A percentile compares a stretch with the other conserved stretches of the same genome.
Conservation (phyloP, 495 filamentous ascomycete species). For the Parmelia sp. region DNA sequence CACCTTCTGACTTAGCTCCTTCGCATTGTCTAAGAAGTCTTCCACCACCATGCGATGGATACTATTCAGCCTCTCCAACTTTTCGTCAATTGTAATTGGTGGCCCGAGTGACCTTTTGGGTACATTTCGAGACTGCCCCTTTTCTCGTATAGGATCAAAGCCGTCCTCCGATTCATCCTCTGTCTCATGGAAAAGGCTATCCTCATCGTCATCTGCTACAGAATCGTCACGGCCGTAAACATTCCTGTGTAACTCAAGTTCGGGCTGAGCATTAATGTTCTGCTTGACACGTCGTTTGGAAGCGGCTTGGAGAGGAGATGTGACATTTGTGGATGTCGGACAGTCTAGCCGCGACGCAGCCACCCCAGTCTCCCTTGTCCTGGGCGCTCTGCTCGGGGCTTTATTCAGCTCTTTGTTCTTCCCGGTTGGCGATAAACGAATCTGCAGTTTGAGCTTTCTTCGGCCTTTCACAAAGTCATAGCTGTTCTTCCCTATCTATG, state of each 20-base stretch:
- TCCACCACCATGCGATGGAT: conserved; percentile 60
- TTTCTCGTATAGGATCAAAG: conserved; percentile 54
- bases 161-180: conserved; percentile 42
- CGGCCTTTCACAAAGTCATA: conserved; percentile 45
- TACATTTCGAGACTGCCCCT: conserved; percentile 32
- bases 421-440: conserved; percentile 47
- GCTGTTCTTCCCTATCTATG: conserved; percentile 47
- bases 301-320: conserved; percentile 66
- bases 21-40: conserved; percentile 58
- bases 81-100: conserved; percentile 66
- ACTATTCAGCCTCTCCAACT: conserved; percentile 52
- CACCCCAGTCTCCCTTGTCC: conserved; percentile 31
- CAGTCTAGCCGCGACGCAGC: conserved; percentile 33
- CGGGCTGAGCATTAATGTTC: conserved; percentile 33
- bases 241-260: conserved; percentile 33
- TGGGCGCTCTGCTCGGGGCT: conserved; percentile 13
- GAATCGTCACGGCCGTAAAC: conserved; percentile 48
- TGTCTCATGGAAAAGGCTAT: conserved; percentile 36
- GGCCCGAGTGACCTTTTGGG: conserved; percentile 47
- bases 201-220: conserved; percentile 44
- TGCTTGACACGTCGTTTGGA: conserved; percentile 37
- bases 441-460: conserved; percentile 51
- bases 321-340: conserved; percentile 74
- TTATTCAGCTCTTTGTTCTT: conserved; percentile 34
- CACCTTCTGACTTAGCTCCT: conserved; percentile 54